Evolutionary conservation across 805 yeast genomes (phyloP).

Genomic region (Pichia eremophila): DNA sequence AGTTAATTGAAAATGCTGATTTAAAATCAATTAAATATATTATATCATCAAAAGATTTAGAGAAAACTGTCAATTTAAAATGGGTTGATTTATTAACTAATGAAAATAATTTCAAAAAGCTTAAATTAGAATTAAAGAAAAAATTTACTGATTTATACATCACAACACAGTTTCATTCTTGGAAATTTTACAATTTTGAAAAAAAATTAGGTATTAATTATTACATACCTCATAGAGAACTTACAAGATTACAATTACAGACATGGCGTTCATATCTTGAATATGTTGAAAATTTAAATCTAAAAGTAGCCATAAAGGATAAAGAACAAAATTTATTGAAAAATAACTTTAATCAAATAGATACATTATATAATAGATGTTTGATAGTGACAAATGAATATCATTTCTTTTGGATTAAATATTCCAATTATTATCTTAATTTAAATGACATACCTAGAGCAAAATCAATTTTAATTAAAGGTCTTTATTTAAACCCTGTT

Average conservation of each 20-base stretch:
- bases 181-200: constrained; percentile 43
- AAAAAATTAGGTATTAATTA: constrained; percentile 30
- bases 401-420: constrained; percentile 41
- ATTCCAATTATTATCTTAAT: constrained; percentile 33
- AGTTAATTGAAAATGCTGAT: constrained; percentile 27
- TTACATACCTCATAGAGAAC: constrained; percentile 27
- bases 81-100: constrained; percentile 19
- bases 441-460: constrained; percentile 28
- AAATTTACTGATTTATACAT: constrained; percentile 43
- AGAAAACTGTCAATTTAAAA: constrained; percentile 9
- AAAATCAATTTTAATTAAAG: constrained; percentile 29
- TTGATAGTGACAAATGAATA: constrained; percentile 36
- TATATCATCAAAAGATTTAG: constrained; percentile 17
- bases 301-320: constrained; percentile 16
- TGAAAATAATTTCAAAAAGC: constrained; percentile 11
- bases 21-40: constrained; percentile 20
- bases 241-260: constrained; percentile 37
- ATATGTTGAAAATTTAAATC: constrained; percentile 34
- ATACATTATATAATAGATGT: constrained; percentile 39
- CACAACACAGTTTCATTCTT: constrained; percentile 44
- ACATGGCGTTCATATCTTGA: constrained; percentile 53
- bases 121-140: constrained; percentile 34
- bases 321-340: constrained; percentile 12
- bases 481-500: constrained; percentile 22
- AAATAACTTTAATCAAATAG: constrained; percentile 19